Evolutionary conservation across 371 early-diverging fungal species (phyloP), one percentile per base, ranked within the genome.

Genomic region (Lichtheimia hyalospora): DNA sequence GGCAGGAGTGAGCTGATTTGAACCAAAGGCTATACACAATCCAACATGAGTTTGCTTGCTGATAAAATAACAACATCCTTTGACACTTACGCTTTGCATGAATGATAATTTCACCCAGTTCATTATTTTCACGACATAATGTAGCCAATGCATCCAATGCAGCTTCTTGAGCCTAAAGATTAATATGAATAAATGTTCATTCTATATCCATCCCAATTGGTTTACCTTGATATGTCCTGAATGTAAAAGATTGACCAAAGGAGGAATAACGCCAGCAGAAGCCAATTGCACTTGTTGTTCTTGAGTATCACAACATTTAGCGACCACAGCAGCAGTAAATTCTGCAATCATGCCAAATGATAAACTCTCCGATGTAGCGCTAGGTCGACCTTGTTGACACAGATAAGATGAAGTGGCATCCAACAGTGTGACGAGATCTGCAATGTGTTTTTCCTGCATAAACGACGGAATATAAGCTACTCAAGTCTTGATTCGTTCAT

Each of bases 71-170:
- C 25, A 49, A 12, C n/a, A n/a, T n/a, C n/a, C n/a, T n/a, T n/a
- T 49, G 55, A 7, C n/a, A 51, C 66, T 49, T 85, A 86, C 85
- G 60, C 68, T 75, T 74, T 27, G 71, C 69, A 39, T 74, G 72
- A 18, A 82, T 76, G 15, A 88, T 74, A 13, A 60, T 56, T 28
- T 71, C 68, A 5, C 83, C 86, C 43, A 88, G 54, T 8, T 76
- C 79, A 10, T 77, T 58, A 58, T 92, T 91, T 28, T 86, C 88
- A 16, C 82, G 80, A 61, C 84, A 82, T 23, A 95, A 63, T 1
- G 83, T 81, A 0, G 88, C 84, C 23, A 95, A 65, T 0, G 92
- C 91, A 62, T 90, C 92, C 58, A 93, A 68, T 3, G 91, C 89
- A 3, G 93, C 88, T 64, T 92, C 92, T 64, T 92, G 92, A 3